phyloP scores from a whole-genome alignment of 2,329 filamentous ascomycete species.

The Phaeoacremonium minimum region DNA sequence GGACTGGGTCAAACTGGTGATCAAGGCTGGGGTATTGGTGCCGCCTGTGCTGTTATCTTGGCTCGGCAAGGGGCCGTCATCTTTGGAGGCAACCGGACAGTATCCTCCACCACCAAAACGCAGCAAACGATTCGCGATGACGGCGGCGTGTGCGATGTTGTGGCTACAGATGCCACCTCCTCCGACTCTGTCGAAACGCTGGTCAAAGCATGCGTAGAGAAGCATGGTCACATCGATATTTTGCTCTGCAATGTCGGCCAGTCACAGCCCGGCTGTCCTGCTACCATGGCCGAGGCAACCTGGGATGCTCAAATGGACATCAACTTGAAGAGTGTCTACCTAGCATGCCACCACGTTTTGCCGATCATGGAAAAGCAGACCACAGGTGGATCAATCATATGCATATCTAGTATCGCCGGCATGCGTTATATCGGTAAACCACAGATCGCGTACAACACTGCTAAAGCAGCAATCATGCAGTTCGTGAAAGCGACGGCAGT shows the following conservation, averaged over 20 bases:
- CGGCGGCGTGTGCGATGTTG: constrained; percentile 28
- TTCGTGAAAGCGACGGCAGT: constrained; percentile 45
- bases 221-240: constrained; percentile 54
- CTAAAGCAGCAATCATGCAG: constrained; percentile 47
- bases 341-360: constrained; percentile 46
- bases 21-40: constrained; percentile 46
- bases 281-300: constrained; percentile 37
- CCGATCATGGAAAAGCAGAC: constrained; percentile 49
- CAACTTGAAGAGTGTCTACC: constrained; percentile 52
- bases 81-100: constrained; percentile 44
- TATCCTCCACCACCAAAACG: constrained; percentile 32
- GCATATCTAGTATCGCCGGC: constrained; percentile 45
- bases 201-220: constrained; percentile 44
- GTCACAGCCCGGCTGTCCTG: constrained; percentile 42
- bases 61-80: constrained; percentile 42
- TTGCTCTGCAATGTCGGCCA: constrained; percentile 58
- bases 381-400: constrained; percentile 35
- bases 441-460: constrained; percentile 49
- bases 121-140: constrained; percentile 28
- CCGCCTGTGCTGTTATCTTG: constrained; percentile 41
- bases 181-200: constrained; percentile 45
- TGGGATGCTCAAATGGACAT: constrained; percentile 51
- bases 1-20: constrained; percentile 38
- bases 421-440: constrained; percentile 42
- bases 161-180: constrained; percentile 47